Percentiles rank a stretch among this genome's conserved stretches.
Evolutionary conservation across 129 eudicot genomes (phyloP).

Genomic region (Apium graveolens): DNA sequence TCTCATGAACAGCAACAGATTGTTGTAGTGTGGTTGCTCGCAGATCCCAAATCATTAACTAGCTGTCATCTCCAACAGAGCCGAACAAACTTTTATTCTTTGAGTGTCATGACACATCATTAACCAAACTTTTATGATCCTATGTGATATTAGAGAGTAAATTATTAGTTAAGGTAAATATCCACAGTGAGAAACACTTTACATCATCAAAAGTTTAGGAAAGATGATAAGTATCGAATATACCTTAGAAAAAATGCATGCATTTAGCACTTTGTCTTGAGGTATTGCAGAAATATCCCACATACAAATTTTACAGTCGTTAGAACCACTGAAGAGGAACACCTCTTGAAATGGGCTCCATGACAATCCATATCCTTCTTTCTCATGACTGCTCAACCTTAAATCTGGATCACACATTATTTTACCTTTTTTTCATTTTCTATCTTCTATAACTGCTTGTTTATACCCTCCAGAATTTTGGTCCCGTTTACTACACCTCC

Average conservation of each 20-base stretch:
- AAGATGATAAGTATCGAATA: slow-evolving; percentile 3
- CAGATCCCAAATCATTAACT: slow-evolving; percentile 82
- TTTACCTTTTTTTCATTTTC: too few species aligned
- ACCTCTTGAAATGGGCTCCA: slow-evolving; percentile 89
- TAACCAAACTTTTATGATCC: too few species aligned
- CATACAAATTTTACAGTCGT: slow-evolving; percentile 76
- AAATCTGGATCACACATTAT: slow-evolving; percentile 76
- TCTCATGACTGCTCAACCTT: slow-evolving; percentile 76
- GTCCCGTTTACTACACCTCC: too few species aligned
- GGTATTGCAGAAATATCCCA: slow-evolving; percentile 87
- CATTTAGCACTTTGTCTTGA: slow-evolving; percentile 55
- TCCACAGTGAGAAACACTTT: too few species aligned
- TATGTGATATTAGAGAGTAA: too few species aligned
- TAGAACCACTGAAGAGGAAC: slow-evolving; percentile 76
- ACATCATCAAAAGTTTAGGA: too few species aligned
- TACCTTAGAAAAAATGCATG: slow-evolving; percentile 55
- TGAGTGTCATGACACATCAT: too few species aligned
- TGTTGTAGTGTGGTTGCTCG: slow-evolving; percentile 70
- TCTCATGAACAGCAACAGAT: too few species aligned
- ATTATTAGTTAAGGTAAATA: too few species aligned
- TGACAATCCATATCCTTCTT: slow-evolving; percentile 94
- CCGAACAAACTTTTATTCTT: too few species aligned
- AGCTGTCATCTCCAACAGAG: slow-evolving; percentile 87
- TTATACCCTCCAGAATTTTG: too few species aligned
- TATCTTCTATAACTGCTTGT: too few species aligned